Evolutionary conservation across 805 yeast species (phyloP), one percentile per base, ranked within the genome.

Genomic region (Kodamaea neixiangensis): DNA sequence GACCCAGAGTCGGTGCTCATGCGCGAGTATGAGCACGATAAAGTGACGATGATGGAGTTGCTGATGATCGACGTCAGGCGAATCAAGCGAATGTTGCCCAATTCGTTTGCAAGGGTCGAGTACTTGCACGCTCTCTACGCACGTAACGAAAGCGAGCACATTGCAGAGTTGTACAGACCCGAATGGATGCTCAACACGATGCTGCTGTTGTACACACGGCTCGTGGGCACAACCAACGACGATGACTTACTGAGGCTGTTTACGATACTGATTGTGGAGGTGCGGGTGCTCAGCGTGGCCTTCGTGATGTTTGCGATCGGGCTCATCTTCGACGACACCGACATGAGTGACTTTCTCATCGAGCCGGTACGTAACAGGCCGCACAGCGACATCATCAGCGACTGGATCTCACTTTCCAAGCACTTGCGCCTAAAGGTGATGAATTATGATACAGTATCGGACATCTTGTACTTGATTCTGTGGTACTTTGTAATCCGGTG

Each of bases 401-500:
- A 54, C 22, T 63, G 57, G 56, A 37, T 54, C 15, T 42, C 40
- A n/a, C 10, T 50, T 13, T 52, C 67, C 17, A 64, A 61, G 46
- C 44, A 44, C 22, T 39, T 68, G 21, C 53, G 53, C 46, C 46
- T 52, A 19, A 54, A 54, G 44, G 50, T 60, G 33, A 50, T 55
- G 18, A 51, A 52, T 14, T 56, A 57, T 40, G 64, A 59, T 13
- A 56, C 56, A n/a, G 38, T 65, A n/a, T 46, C 60, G 2, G 71
- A 65, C 52, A 52, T 64, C 2, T 34, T 64, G 1, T 63, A 54
- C 54, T 52, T 65, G 43, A 60, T 62, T 21, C 56, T 58, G 29
- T 68, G 68, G 65, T 67, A 61, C 52, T 62, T 66, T 19, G 39
- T 57, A 15, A 55, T 63, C 20, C 57, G 60, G 25, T 55, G 50